phyloP scores from a whole-genome alignment of 208 protist species.

The Acanthamoeba quina region DNA sequence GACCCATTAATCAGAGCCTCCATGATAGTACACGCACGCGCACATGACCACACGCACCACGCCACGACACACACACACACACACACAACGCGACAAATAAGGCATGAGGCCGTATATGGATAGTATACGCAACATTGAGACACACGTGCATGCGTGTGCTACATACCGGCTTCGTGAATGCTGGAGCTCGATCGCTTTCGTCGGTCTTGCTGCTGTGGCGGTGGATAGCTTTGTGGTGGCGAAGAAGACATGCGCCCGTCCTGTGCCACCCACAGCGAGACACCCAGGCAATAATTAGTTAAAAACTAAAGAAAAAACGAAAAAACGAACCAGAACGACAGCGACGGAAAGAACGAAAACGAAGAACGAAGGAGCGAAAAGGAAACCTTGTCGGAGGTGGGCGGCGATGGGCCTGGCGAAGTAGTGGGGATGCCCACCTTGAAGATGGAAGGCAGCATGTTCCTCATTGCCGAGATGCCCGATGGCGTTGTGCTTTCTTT shows the following conservation, averaged over 20 bases:
- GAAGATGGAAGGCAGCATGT: slow-evolving; percentile 41
- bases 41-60: too few species aligned
- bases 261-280: not conserved
- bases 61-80: too few species aligned
- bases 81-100: too few species aligned
- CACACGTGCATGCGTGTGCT: not conserved
- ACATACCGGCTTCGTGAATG: not conserved
- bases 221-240: not conserved
- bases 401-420: not conserved
- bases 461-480: slow-evolving; percentile 45
- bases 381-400: slow-evolving; percentile 21
- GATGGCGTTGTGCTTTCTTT: not conserved
- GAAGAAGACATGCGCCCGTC: not conserved
- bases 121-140: too few species aligned
- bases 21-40: not conserved
- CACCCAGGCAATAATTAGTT: not conserved
- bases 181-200: slow-evolving; percentile 2
- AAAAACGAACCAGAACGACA: not conserved
- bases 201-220: not conserved
- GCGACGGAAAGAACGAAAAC: not conserved
- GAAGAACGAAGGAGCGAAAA: not conserved
- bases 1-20: not conserved
- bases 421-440: slow-evolving; percentile 36
- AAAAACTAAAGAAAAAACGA: not conserved
- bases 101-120: too few species aligned